These are phyloP conservation scores for Eragrostis curvula DNA, from an alignment of 176 grass and related monocot species.

Conservation along the genomic window DNA sequence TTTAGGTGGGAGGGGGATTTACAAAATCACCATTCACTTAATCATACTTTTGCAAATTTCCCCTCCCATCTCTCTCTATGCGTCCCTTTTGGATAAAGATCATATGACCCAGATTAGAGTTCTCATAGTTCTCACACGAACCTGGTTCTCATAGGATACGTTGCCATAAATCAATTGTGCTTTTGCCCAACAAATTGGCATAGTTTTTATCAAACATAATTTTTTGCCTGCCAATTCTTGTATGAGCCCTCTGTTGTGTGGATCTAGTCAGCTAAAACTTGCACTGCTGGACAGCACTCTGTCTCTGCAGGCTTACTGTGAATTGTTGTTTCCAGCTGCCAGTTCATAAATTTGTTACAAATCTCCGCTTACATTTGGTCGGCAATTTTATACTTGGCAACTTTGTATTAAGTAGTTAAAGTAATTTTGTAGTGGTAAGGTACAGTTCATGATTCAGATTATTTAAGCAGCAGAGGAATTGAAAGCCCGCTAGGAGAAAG, in stretches of 20 bases:
- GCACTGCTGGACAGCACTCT: background rate
- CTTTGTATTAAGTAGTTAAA: no score
- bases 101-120: no score
- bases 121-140: no score
- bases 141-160: no score
- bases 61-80: no score
- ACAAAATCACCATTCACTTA: no score
- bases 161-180: no score
- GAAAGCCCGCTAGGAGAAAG: background rate
- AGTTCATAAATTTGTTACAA: background rate
- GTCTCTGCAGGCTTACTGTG: background rate
- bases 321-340: background rate
- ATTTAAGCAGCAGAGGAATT: background rate
- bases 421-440: background rate
- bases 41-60: no score
- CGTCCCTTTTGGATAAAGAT: no score
- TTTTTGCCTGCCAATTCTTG: background rate
- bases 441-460: background rate
- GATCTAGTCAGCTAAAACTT: background rate
- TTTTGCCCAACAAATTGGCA: background rate
- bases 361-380: no score
- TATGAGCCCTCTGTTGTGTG: conserved; percentile 3
- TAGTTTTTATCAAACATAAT: background rate
- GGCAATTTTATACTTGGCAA: no score
- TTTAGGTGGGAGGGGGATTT: no score